Evolutionary conservation across 345 rosid genomes (phyloP).

Genomic region (Populus pruinosa): DNA sequence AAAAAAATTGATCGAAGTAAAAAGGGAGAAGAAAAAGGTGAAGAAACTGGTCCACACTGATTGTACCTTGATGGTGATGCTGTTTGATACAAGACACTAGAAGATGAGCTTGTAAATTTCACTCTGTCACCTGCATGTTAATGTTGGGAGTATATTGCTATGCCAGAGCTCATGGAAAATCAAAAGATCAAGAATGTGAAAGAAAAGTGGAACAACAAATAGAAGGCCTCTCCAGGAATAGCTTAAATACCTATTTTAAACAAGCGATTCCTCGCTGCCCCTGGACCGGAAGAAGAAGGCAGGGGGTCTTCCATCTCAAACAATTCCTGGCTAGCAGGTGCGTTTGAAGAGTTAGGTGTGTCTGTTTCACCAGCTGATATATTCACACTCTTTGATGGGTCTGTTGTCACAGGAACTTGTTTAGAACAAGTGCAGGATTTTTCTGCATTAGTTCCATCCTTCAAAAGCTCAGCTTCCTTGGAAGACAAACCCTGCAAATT

Average conservation of each 20-base stretch:
- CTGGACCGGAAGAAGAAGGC: conserved; percentile 48
- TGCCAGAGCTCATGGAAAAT: conserved; percentile 16
- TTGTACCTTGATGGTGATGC: conserved; percentile 57
- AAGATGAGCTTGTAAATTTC: conserved; percentile 43
- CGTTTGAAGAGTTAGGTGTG: conserved; percentile 46
- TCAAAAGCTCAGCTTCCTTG: conserved; percentile 70
- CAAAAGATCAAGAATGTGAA: not conserved
- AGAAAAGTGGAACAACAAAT: not conserved
- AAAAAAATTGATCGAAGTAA: not conserved
- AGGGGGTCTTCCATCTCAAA: conserved; percentile 55
- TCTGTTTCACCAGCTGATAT: conserved; percentile 51
- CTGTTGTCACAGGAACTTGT: conserved; percentile 41
- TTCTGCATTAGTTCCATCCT: conserved; percentile 56
- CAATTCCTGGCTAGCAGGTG: conserved; percentile 52
- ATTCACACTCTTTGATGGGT: conserved; percentile 43
- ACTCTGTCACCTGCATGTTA: conserved; percentile 72
- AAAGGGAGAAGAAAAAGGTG: not conserved
- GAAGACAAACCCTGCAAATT: conserved; percentile 65
- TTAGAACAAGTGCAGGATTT: conserved; percentile 51
- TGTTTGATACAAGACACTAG: conserved; percentile 45
- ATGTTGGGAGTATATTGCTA: conserved; percentile 1
- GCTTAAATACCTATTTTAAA: conserved; percentile 59
- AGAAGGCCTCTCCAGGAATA: conserved; percentile 6
- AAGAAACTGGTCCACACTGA: not conserved
- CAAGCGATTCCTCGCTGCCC: conserved; percentile 43